Evolutionary conservation across 2,329 filamentous ascomycete genomes (phyloP).

Genomic region (Beauveria varroae): DNA sequence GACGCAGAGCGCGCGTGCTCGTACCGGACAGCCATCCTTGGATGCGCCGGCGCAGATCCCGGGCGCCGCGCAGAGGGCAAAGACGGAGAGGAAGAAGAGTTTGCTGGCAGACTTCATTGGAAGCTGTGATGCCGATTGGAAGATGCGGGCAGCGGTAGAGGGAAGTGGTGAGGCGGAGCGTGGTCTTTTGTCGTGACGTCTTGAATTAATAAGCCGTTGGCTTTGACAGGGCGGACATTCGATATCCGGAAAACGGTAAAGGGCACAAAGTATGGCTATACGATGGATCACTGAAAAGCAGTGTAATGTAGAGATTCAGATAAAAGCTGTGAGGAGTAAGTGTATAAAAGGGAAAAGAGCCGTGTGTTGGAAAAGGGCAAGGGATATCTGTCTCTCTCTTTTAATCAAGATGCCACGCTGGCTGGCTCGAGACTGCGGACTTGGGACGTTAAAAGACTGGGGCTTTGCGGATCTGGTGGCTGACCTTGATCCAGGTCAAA

Average conservation of each 20-base stretch:
- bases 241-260: not conserved
- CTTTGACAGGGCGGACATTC: not conserved
- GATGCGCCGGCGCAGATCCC: constrained; percentile 34
- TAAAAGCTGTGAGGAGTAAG: not conserved
- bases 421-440: constrained; percentile 1
- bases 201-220: constrained; percentile 8
- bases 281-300: not conserved
- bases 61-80: constrained; percentile 45
- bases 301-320: not conserved
- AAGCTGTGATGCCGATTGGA: not conserved
- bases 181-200: not conserved
- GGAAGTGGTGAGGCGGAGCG: not conserved
- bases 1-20: constrained; percentile 20
- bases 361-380: not conserved
- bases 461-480: not conserved
- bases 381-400: not conserved
- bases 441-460: constrained; percentile 2
- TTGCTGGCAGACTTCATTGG: constrained; percentile 46
- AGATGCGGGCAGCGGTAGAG: not conserved
- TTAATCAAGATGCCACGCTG: constrained; percentile 12
- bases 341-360: not conserved
- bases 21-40: constrained; percentile 47
- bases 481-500: not conserved
- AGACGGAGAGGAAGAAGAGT: constrained; percentile 49
- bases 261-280: not conserved